These are phyloP conservation scores for Melampsora americana DNA, from an alignment of 1,284 basidiomycete species.

Conservation along the genomic window DNA sequence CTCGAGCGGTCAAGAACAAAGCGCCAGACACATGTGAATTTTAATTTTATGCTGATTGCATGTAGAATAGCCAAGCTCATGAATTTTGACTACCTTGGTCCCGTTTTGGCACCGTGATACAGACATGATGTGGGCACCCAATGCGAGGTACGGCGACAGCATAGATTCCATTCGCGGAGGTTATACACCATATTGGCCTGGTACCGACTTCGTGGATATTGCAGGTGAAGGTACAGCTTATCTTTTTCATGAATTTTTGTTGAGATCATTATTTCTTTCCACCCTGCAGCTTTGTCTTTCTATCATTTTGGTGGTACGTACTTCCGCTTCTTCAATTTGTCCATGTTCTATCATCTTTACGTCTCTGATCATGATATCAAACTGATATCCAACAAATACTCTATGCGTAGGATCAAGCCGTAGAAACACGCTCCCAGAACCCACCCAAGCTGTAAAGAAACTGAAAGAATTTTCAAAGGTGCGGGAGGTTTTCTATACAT, in stretches of 20 bases:
- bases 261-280: not conserved
- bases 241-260: not conserved
- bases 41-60: not conserved
- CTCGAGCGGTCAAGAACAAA: slow-evolving; percentile 19
- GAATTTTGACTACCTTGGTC: not conserved
- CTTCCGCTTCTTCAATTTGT: not conserved
- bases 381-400: not conserved
- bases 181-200: slow-evolving; percentile 42
- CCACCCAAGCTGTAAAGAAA: slow-evolving; percentile 22
- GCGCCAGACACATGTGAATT: slow-evolving; percentile 32
- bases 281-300: slow-evolving; percentile 26
- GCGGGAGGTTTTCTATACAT: slow-evolving; percentile 11
- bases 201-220: slow-evolving; percentile 34
- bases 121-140: slow-evolving; percentile 38
- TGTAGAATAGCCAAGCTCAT: not conserved
- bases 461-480: slow-evolving; percentile 37
- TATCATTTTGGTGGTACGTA: slow-evolving; percentile 42
- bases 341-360: not conserved
- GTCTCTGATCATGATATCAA: not conserved
- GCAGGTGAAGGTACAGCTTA: slow-evolving; percentile 7
- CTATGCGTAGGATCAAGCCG: not conserved
- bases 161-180: slow-evolving; percentile 18
- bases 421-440: slow-evolving; percentile 26
- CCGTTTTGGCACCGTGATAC: not conserved
- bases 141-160: slow-evolving; percentile 18